Conservation (phyloP, 306 rosid species). For the Gastrolobium villosum region DNA sequence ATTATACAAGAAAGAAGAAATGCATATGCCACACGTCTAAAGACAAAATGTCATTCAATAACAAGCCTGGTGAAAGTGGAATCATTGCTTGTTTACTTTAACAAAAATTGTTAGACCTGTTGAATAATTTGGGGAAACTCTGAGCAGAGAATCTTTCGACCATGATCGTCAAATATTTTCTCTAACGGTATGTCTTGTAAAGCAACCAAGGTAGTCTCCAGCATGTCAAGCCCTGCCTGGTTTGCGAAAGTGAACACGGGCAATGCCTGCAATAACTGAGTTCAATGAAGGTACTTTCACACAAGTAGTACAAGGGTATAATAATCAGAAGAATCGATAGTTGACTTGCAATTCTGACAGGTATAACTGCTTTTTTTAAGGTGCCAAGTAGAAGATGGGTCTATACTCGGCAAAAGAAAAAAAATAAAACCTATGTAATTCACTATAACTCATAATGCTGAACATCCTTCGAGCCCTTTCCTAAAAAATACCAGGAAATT, state of each 20-base stretch:
- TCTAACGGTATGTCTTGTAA: constrained; percentile 77
- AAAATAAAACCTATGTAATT: not conserved
- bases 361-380: not conserved
- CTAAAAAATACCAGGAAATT: not conserved
- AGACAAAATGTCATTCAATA: no score
- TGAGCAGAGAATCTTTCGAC: constrained; percentile 73
- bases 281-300: not conserved
- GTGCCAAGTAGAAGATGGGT: not conserved
- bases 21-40: no score
- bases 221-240: constrained; percentile 92
- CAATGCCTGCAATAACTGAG: constrained; percentile 62
- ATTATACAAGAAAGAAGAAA: no score
- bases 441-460: not conserved
- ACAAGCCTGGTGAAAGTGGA: not conserved
- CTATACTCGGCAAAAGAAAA: not conserved
- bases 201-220: constrained; percentile 85
- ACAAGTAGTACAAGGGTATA: not conserved
- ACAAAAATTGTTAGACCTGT: constrained; percentile 61
- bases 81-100: not conserved
- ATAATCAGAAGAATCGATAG: not conserved
- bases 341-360: not conserved
- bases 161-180: constrained; percentile 84
- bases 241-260: constrained; percentile 86
- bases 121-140: constrained; percentile 89
- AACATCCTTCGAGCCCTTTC: constrained; percentile 14